These are phyloP conservation scores for Setomelanomma holmii DNA, from an alignment of 2,329 filamentous ascomycete species.

Conservation along the genomic window DNA sequence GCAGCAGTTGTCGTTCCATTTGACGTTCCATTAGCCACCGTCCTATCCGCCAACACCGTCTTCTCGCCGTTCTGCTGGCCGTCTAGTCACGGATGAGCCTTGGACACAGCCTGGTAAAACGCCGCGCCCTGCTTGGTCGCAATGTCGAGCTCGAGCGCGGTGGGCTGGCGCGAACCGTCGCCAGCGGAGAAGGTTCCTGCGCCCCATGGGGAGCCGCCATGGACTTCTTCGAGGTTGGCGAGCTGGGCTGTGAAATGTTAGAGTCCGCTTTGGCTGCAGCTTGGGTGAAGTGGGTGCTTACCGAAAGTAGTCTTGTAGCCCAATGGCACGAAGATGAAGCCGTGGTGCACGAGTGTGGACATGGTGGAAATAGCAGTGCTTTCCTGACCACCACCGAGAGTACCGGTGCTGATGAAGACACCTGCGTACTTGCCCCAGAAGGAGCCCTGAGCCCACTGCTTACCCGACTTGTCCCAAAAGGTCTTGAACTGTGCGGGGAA, in stretches of 20 bases:
- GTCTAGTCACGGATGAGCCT: conserved; percentile 80
- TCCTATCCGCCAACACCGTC: conserved; percentile 9
- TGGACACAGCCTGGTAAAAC: conserved; percentile 80
- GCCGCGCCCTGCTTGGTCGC: conserved; percentile 82
- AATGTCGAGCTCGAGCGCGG: conserved; percentile 75
- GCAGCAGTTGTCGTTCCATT: conserved; percentile 15
- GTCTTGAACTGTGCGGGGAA: conserved; percentile 95
- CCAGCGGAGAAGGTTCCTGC: conserved; percentile 83
- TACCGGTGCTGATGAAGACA: conserved; percentile 87
- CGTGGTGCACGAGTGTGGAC: conserved; percentile 90
- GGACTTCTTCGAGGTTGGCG: conserved; percentile 76
- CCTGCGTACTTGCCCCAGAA: conserved; percentile 90
- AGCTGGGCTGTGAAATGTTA: conserved; percentile 56
- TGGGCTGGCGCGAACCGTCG: conserved; percentile 86
- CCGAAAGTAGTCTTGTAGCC: conserved; percentile 84
- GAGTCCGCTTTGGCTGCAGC: not conserved
- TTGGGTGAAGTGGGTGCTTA: conserved; percentile 8
- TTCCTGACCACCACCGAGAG: conserved; percentile 88
- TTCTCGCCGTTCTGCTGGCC: conserved; percentile 14
- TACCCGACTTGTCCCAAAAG: conserved; percentile 90
- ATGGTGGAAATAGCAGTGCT: conserved; percentile 80
- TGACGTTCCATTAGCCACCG: conserved; percentile 13
- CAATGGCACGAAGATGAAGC: conserved; percentile 94
- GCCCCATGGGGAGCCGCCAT: conserved; percentile 90
- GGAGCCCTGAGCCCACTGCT: conserved; percentile 79